Base-by-base conservation (phyloP, 352 stramenopile species). In the Phytophthora kernoviae region DNA sequence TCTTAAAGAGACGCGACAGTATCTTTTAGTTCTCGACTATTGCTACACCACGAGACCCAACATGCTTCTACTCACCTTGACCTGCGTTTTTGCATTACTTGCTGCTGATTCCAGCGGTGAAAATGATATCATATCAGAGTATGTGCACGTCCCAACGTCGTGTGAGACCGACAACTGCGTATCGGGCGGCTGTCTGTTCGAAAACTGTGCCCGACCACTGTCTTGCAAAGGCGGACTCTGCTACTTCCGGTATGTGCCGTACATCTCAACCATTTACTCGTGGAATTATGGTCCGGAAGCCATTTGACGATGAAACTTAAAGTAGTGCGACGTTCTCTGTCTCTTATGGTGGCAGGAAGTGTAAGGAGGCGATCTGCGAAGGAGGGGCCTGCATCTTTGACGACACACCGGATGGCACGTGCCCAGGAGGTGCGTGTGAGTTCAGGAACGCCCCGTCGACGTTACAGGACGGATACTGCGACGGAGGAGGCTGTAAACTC, bases 341-440 rank as follows among this genome's bases (percentile, higher is more conserved):
- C 32, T 53, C 46, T 47, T 53, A 2, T 46, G 10, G 41, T 52
- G 17, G 32, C 52, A 87, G 79, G 21, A 71, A 77, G 22, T 90
- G 80, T 59, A 75, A 77, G 56, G 54, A 68, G 30, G 77, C 77
- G 9, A 40, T 54, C 12, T 89, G 79, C 27, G 69, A 77, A 36
- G 79, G 79, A 43, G 81, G 81, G 15, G 66, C 66, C 21, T 90
- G 81, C 52, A 48, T 71, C 24, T 87, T 90, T n/a, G 73, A 88
- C 37, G 54, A 65, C 34, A 75, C 64, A 9, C 49, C 70, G 3
- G 32, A 57, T 2, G 56, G 56, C 14, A 70, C 62, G 17, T 90
- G 81, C 57, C 64, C 72, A 8, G 81, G 81, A 0, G 81, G 81
- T 44, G 66, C 62, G 9, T 90, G 81, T 48, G 51, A 66, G n/a